Percentiles rank a stretch among this genome's conserved stretches.
Conservation (phyloP, 2,329 filamentous ascomycete species). For the Lachnellula hyalina region DNA sequence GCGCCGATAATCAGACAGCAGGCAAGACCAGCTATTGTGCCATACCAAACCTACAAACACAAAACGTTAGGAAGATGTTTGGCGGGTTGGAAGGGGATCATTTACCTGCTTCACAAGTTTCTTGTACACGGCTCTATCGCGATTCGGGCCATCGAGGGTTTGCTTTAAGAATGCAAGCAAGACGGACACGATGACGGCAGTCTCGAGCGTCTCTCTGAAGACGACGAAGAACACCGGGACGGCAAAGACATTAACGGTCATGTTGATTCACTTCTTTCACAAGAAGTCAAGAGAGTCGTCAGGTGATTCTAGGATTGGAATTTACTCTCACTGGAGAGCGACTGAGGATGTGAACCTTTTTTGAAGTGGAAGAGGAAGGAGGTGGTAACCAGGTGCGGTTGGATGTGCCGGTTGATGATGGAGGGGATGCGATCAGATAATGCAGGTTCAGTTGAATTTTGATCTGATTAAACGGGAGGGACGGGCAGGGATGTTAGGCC, state of each 20-base stretch:
- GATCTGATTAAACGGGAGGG: conserved; percentile 15
- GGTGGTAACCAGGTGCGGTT: not conserved
- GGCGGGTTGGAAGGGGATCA: not conserved
- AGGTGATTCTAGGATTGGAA: not conserved
- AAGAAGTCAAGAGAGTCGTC: not conserved
- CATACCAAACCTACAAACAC: conserved; percentile 49
- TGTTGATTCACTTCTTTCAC: conserved; percentile 26
- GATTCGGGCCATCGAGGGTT: conserved; percentile 59
- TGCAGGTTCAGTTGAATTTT: not conserved
- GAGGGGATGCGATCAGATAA: conserved; percentile 11
- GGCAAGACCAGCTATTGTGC: conserved; percentile 45
- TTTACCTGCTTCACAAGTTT: conserved; percentile 53
- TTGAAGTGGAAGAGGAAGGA: not conserved
- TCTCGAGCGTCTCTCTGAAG: conserved; percentile 81
- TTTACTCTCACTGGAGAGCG: too few relatives aligned
- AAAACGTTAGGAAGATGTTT: not conserved
- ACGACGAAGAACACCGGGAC: conserved; percentile 85
- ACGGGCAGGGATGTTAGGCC: not conserved
- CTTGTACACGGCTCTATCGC: conserved; percentile 60
- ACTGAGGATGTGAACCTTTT: not conserved
- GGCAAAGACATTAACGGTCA: conserved; percentile 66
- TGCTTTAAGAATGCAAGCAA: conserved; percentile 81
- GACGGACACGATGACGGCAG: conserved; percentile 81
- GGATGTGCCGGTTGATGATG: not conserved
- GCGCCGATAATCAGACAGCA: conserved; percentile 55